Base-by-base conservation (phyloP, 164 flowering plant genomes). In the Akebia trifoliata region DNA sequence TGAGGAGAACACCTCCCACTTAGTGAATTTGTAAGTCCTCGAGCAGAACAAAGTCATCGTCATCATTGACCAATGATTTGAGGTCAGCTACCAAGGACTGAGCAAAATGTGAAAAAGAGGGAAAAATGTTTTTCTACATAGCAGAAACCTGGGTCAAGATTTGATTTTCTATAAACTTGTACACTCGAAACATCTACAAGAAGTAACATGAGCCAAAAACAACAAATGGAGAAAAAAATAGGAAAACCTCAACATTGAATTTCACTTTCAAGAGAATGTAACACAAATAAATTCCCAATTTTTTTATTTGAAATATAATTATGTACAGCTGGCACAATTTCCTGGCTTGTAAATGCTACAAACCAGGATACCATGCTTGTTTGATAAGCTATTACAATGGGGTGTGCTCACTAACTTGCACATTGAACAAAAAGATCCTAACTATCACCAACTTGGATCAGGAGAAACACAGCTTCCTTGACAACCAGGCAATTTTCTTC, bases 271-370 rank as follows among this genome's bases (percentile, higher is more conserved):
- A 39, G 38, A 40, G 7, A 46, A n/a, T 32, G 24, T 31, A 31
- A 47, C 54, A 25, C 46, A 39, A 60, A 60, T 42, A 54, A 49
- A 59, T 30, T 14, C 49, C 45, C 60, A 51, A 68, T 70, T 74
- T 78, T 74, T 21, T 54, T 36, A 74, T 81, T 77, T 48, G 54
- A 60, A 62, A 66, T 60, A 59, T 70, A 55, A 60, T 59, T 82
- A 76, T 85, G 78, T 80, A 85, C 85, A 82, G 57, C 60, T 67
- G 76, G 74, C 61, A 61, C 70, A 56, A 70, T 73, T 72, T 72
- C 71, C 78, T 64, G 63, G 70, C 56, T 66, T 72, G 69, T 72
- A 64, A 69, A 66, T 74, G 75, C 80, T 76, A 78, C 75, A n/a
- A 73, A 58, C 68, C 66, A 69, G 72, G 63, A 63, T 64, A n/a